A percentile compares a stretch with the other conserved stretches of the same genome.
phyloP scores from a whole-genome alignment of 2,329 filamentous ascomycete species.

The Colletotrichum australisinense region DNA sequence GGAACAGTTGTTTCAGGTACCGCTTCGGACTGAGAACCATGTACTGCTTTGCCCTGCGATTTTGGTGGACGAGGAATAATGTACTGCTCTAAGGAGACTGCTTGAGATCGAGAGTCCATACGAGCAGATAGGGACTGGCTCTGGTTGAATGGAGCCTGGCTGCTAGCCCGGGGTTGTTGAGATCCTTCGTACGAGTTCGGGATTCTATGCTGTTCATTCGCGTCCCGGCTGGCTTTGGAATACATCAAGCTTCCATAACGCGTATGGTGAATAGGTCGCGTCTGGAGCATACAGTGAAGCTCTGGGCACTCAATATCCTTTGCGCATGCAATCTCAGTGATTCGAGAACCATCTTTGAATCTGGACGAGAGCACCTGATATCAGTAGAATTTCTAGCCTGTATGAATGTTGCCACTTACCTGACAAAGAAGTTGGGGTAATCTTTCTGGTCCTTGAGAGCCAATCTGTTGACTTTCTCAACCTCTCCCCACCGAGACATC shows the following conservation, averaged over 20 bases:
- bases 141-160: neutral
- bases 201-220: neutral
- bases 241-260: neutral
- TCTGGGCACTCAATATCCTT: neutral
- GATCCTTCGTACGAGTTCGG: neutral
- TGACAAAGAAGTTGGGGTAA: neutral
- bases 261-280: constrained; percentile 4
- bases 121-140: neutral
- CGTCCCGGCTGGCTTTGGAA: neutral
- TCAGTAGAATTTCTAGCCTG: neutral
- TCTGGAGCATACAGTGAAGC: neutral
- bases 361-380: neutral
- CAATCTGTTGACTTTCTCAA: neutral
- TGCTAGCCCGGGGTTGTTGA: neutral
- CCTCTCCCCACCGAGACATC: constrained; percentile 12
- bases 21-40: neutral
- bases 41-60: neutral
- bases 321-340: neutral
- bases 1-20: neutral
- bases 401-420: neutral
- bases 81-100: constrained; percentile 3
- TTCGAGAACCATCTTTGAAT: neutral
- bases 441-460: neutral
- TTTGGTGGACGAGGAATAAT: neutral
- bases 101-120: neutral